Conservation (phyloP, 2,329 filamentous ascomycete genomes). For the Fusarium sp. region DNA sequence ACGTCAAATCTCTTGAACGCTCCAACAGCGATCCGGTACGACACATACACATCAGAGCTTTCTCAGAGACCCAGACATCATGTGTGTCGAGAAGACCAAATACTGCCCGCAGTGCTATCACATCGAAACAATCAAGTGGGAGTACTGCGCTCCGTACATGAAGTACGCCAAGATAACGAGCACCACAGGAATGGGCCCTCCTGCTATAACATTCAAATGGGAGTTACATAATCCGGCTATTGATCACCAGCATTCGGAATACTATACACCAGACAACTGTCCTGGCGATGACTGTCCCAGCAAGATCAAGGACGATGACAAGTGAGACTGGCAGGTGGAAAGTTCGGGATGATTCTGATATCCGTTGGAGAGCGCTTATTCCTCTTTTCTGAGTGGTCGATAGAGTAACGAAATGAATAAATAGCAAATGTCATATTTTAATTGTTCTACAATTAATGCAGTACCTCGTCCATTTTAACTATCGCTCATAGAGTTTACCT, state of each 20-base stretch:
- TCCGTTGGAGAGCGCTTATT: no score
- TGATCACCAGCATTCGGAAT: neutral
- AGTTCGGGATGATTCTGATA: neutral
- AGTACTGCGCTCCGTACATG: neutral
- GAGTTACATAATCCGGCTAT: neutral
- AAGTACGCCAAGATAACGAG: neutral
- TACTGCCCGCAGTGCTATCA: neutral
- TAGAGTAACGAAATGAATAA: no score
- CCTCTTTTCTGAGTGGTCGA: no score
- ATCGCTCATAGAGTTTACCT: no score
- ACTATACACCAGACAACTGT: neutral
- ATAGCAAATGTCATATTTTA: no score
- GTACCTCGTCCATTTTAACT: no score
- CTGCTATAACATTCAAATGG: neutral
- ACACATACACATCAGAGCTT: neutral
- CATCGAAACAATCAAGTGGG: neutral
- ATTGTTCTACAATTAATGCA: no score
- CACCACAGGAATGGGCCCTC: neutral
- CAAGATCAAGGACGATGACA: neutral
- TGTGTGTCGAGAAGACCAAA: neutral
- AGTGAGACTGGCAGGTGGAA: neutral
- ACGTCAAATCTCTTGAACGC: neutral
- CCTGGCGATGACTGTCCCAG: neutral
- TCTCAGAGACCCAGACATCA: neutral
- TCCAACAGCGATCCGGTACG: no score